Percentiles rank a stretch among this genome's conserved stretches.
phyloP scores from a whole-genome alignment of 1,139 yeast species.

The Citeromyces siamensis region DNA sequence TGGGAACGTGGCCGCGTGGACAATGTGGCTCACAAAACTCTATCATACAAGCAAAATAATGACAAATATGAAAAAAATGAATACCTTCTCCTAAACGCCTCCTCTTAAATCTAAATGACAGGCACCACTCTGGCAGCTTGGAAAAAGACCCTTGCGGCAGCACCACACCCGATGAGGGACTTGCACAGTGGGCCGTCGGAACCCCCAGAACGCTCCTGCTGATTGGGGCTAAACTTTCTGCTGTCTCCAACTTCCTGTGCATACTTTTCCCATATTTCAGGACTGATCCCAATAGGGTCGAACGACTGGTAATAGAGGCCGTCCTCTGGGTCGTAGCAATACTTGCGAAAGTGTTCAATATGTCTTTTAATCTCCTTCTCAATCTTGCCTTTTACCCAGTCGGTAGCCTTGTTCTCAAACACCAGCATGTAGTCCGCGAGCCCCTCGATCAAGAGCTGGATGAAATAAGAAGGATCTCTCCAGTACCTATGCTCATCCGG shows the following conservation, averaged over 20 bases:
- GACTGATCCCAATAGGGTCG: conserved; percentile 45
- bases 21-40: too few relatives aligned
- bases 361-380: conserved; percentile 35
- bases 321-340: conserved; percentile 43
- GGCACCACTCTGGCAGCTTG: conserved; percentile 53
- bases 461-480: conserved; percentile 54
- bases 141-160: conserved; percentile 60
- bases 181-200: conserved; percentile 32
- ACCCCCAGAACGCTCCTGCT: conserved; percentile 32
- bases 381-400: conserved; percentile 23
- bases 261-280: conserved; percentile 38
- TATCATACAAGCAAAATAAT: too few relatives aligned
- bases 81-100: too few relatives aligned
- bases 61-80: too few relatives aligned
- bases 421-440: conserved; percentile 50
- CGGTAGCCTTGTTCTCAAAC: conserved; percentile 32
- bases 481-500: conserved; percentile 42
- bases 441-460: conserved; percentile 56
- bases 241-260: conserved; percentile 41
- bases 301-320: conserved; percentile 52
- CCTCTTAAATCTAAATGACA: conserved; percentile 17
- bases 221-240: conserved; percentile 38
- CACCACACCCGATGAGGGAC: conserved; percentile 50
- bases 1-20: too few relatives aligned
- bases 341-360: conserved; percentile 40